A percentile compares a stretch with the other conserved stretches of the same genome.
Evolutionary conservation across 2,329 filamentous ascomycete genomes (phyloP).

Genomic region (Xylariaceae sp.): DNA sequence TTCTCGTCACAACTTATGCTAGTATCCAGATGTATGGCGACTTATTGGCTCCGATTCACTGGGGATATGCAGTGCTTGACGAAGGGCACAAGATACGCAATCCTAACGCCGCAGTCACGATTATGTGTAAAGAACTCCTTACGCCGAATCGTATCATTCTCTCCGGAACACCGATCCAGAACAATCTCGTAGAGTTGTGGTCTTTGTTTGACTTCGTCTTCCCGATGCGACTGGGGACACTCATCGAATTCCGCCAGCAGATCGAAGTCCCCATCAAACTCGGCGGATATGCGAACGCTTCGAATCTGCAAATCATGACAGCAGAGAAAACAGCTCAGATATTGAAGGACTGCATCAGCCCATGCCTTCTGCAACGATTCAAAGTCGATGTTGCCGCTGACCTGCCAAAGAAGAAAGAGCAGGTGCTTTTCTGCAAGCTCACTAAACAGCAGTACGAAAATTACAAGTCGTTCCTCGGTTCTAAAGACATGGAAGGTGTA

Average conservation of each 20-base stretch:
- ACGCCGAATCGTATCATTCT: slow-evolving; percentile 89
- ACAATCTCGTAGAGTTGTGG: slow-evolving; percentile 25
- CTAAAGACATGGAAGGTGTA: slow-evolving; percentile 81
- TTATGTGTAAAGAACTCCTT: slow-evolving; percentile 88
- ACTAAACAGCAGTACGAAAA: slow-evolving; percentile 71
- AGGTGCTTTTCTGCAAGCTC: slow-evolving; percentile 92
- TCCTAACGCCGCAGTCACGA: slow-evolving; percentile 88
- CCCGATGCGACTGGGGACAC: slow-evolving; percentile 87
- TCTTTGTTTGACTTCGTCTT: slow-evolving; percentile 90
- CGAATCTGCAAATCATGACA: slow-evolving; percentile 88
- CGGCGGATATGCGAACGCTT: slow-evolving; percentile 92
- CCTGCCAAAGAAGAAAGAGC: slow-evolving; percentile 90
- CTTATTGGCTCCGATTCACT: slow-evolving; percentile 73
- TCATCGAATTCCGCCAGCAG: slow-evolving; percentile 83
- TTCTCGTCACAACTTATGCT: slow-evolving; percentile 92
- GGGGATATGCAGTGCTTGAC: slow-evolving; percentile 91
- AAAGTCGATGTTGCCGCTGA: slow-evolving; percentile 93
- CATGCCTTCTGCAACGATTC: slow-evolving; percentile 85
- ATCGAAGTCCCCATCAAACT: slow-evolving; percentile 93
- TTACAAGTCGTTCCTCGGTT: slow-evolving; percentile 76
- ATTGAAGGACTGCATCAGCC: slow-evolving; percentile 86
- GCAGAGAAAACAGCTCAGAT: slow-evolving; percentile 92
- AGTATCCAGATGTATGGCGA: slow-evolving; percentile 90
- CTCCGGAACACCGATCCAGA: slow-evolving; percentile 70
- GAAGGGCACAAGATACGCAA: slow-evolving; percentile 99